Conservation (phyloP, 192 early-diverging fungal species). For the Funneliformis mosseae region DNA sequence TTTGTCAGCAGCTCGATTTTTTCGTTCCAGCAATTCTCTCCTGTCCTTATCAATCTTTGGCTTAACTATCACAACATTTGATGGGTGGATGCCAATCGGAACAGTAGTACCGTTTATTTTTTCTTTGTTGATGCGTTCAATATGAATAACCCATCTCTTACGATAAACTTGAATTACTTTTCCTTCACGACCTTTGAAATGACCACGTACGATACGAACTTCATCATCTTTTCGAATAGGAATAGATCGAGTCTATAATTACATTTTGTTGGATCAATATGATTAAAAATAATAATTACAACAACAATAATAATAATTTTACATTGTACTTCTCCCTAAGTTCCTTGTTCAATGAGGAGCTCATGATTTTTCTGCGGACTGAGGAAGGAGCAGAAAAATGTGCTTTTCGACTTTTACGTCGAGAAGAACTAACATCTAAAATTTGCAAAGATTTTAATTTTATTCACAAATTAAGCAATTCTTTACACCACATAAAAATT, state of each 20-base stretch:
- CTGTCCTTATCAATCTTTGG: conserved; percentile 98
- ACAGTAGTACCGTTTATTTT: conserved; percentile 96
- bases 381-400: conserved; percentile 97
- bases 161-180: conserved; percentile 97
- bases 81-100: conserved; percentile 94
- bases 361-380: conserved; percentile 96
- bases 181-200: conserved; percentile 96
- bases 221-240: conserved; percentile 98
- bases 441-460: neutral
- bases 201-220: conserved; percentile 93
- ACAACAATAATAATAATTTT: conserved; percentile 39
- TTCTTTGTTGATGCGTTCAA: conserved; percentile 95
- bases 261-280: neutral
- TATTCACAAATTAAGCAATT: too few relatives aligned
- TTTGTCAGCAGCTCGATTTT: conserved; percentile 54
- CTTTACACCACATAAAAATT: too few relatives aligned
- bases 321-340: conserved; percentile 95
- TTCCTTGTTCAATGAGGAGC: conserved; percentile 96
- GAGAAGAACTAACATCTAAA: conserved; percentile 84
- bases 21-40: conserved; percentile 85
- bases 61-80: conserved; percentile 97
- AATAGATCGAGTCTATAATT: conserved; percentile 79
- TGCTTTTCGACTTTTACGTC: conserved; percentile 95
- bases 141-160: conserved; percentile 99
- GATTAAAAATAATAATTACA: neutral